A percentile compares a stretch with the other conserved stretches of the same genome.
Evolutionary conservation across 352 stramenopile genomes (phyloP).

Genomic region (Phytopythium cucurbitacearum): DNA sequence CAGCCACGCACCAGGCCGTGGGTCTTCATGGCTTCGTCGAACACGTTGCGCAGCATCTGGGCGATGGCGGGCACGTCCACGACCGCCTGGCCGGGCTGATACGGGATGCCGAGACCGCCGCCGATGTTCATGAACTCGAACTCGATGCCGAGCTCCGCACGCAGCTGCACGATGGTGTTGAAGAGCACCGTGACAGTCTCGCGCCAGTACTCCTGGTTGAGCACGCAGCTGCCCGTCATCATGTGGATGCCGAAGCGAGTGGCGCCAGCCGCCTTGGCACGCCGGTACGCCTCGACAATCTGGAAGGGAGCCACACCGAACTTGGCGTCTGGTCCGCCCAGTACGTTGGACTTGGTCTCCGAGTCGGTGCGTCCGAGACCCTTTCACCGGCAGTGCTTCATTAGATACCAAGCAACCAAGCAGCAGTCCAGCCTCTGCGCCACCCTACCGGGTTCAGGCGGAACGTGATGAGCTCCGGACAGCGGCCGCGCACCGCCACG

Average conservation of each 20-base stretch:
- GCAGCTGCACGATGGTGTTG: conserved; percentile 72
- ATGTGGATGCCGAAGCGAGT: conserved; percentile 90
- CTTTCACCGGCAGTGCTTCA: conserved; percentile 2
- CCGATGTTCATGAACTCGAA: conserved; percentile 92
- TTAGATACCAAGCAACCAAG: not conserved
- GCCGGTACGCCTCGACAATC: conserved; percentile 85
- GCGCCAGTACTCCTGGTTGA: conserved; percentile 88
- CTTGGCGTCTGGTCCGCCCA: conserved; percentile 85
- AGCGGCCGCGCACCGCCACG: conserved; percentile 57
- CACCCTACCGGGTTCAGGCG: conserved; percentile 66
- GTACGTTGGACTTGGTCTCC: conserved; percentile 87
- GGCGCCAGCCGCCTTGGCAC: conserved; percentile 68
- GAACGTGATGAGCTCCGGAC: conserved; percentile 85
- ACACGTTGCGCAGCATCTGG: conserved; percentile 72
- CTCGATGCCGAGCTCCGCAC: conserved; percentile 79
- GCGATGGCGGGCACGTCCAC: conserved; percentile 71
- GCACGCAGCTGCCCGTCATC: conserved; percentile 90
- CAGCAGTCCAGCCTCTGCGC: not conserved
- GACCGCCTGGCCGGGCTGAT: conserved; percentile 63
- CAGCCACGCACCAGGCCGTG: conserved; percentile 36
- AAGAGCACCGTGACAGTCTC: conserved; percentile 85
- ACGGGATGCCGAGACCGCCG: conserved; percentile 84
- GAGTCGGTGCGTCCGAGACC: conserved; percentile 85
- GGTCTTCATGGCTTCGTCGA: conserved; percentile 67
- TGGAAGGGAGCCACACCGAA: conserved; percentile 87